Base-by-base conservation (phyloP, 768 basidiomycete species). In the Rhodocollybia butyracea region DNA sequence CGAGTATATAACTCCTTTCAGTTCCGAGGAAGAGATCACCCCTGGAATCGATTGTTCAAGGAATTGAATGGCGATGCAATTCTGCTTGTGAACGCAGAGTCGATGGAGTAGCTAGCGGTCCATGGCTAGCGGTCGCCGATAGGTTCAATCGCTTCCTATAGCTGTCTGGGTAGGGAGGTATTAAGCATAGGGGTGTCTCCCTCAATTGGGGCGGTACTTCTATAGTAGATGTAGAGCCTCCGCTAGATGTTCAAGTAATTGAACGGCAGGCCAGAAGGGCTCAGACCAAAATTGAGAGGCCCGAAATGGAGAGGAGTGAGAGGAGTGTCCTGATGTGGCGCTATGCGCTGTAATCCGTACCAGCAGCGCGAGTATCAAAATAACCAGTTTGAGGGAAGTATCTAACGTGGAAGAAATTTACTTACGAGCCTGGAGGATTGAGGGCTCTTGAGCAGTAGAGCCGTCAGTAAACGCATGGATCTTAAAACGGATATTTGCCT, bases 231-330 rank as follows among this genome's bases (percentile, higher is more conserved):
- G 83, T 79, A 54, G 80, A 82, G 3, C 75, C 78, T 12, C 71
- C 59, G 48, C 66, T 61, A 30, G 63, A 69, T 66, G 53, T 67
- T 68, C 38, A 70, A n/a, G n/a, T n/a, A n/a, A n/a, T n/a, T 74
- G 71, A 86, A 82, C 7, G 34, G 34, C 39, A 45, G 21, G 0
- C 38, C 39, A 13, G 52, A 31, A 5, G 60, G 60, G 15, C 58
- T 51, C 19, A 95, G 81, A 51, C 94, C 94, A 60, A 98, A 98
- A 45, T 98, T 72, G 24, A 96, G 75, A 1, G 94, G 93, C 0
- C 89, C 90, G 66, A 98, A 96, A 5, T 96, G 80, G 94, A 91
- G 34, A 82, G 1, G 92, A 86, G 19, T 90, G 89, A 0, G 94
- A 94, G 0, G 94, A 95, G 61, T 96, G 89, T 2, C 96, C 95